These are phyloP conservation scores for Trichoderma cornu-damae DNA, from an alignment of 2,329 filamentous ascomycete genomes.

Conservation along the genomic window DNA sequence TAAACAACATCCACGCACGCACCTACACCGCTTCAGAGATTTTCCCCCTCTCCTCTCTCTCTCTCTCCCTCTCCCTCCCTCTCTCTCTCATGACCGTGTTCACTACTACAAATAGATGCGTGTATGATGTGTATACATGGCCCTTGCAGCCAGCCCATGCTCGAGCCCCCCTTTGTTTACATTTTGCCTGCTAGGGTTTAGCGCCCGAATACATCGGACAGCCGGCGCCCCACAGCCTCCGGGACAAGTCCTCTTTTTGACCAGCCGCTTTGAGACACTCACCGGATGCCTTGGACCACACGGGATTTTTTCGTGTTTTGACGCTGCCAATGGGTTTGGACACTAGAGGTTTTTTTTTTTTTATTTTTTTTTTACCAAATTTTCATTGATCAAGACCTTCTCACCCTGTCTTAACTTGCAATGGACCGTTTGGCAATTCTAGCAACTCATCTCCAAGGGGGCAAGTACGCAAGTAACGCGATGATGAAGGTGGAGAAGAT, in stretches of 20 bases:
- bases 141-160: conserved; percentile 7
- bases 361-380: too few relatives aligned
- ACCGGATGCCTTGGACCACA: neutral
- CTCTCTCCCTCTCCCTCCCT: too few relatives aligned
- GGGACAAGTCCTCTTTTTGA: conserved; percentile 27
- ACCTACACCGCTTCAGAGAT: conserved; percentile 1
- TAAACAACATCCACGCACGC: neutral
- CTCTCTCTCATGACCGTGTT: neutral
- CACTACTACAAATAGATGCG: neutral
- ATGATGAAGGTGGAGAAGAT: neutral
- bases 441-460: too few relatives aligned
- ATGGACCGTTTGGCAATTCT: too few relatives aligned
- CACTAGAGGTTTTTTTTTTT: neutral
- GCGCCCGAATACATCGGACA: conserved; percentile 25
- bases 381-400: too few relatives aligned
- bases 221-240: conserved; percentile 25
- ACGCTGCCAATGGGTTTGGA: neutral
- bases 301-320: neutral
- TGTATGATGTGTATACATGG: too few relatives aligned
- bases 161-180: conserved; percentile 40
- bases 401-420: too few relatives aligned
- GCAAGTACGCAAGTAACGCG: neutral
- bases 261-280: conserved; percentile 20
- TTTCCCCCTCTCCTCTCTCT: conserved; percentile 10
- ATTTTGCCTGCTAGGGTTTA: conserved; percentile 39